A percentile compares a stretch with the other conserved stretches of the same genome.
phyloP scores from a whole-genome alignment of 495 filamentous ascomycete species.

The Neurospora sp. region DNA sequence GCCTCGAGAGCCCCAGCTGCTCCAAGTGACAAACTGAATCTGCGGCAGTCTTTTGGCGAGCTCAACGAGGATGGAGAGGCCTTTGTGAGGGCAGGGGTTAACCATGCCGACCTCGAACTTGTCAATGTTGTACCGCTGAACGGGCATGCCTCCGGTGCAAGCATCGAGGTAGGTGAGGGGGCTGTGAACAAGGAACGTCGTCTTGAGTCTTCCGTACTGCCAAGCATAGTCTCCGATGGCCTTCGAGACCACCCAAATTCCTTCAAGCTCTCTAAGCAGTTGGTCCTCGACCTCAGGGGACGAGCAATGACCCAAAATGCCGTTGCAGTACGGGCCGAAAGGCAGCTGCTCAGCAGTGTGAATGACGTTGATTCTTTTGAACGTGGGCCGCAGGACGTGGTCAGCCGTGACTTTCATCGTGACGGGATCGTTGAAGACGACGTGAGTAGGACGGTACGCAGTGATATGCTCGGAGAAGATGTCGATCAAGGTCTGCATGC shows the following conservation, averaged over 20 bases:
- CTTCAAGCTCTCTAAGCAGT: conserved; percentile 17
- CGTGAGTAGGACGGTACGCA: conserved; percentile 18
- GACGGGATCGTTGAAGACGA: conserved; percentile 24
- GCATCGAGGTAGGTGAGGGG: conserved; percentile 16
- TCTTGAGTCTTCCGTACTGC: conserved; percentile 15
- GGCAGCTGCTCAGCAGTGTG: conserved; percentile 25
- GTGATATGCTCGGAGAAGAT: conserved; percentile 11
- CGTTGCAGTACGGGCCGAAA: conserved; percentile 18
- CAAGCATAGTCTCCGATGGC: conserved; percentile 19
- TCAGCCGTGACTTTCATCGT: conserved; percentile 19
- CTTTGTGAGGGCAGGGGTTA: conserved; percentile 24
- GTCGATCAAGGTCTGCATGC: conserved; percentile 8
- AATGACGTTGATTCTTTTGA: conserved; percentile 20
- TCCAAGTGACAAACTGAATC: conserved; percentile 22
- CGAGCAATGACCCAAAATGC: conserved; percentile 18
- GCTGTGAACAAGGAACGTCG: conserved; percentile 18
- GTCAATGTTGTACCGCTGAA: conserved; percentile 17
- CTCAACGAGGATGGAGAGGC: conserved; percentile 15
- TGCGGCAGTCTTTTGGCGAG: conserved; percentile 17
- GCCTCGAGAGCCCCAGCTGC: conserved; percentile 18
- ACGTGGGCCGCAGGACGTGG: conserved; percentile 1
- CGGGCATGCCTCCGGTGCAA: conserved; percentile 9
- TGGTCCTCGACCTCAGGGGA: conserved; percentile 11
- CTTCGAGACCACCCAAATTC: conserved; percentile 21
- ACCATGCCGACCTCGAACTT: conserved; percentile 23